Evolutionary conservation across 2,329 filamentous ascomycete genomes (phyloP), one percentile per base, ranked within the genome.

Genomic region (Passalora sequoiae): DNA sequence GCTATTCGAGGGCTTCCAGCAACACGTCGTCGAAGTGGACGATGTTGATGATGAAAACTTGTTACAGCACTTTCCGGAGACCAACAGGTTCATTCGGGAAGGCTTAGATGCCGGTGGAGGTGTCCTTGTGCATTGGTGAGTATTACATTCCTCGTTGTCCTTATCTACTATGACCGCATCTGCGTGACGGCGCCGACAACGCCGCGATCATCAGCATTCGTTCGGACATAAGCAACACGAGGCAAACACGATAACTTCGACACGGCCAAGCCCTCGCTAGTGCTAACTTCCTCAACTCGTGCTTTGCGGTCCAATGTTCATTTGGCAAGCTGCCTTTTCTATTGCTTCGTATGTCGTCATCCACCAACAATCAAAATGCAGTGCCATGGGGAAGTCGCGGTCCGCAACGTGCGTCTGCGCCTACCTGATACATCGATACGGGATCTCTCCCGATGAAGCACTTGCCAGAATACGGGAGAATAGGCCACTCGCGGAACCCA

Each of bases 321-420:
- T n/a, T n/a, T n/a, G n/a, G 1, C 8, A 9, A 15, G 8, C 17
- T 31, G 4, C 15, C 6, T 19, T 33, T 3, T 12, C 13, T 17
- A n/a, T n/a, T n/a, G n/a, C 30, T 1, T 8, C 13, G 9, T 19
- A 33, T 2, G 8, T 19, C 9, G 9, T 21, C 33, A 32, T 22
- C 8, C 29, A 33, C 43, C 43, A 40, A 49, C 28, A 25, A 21
- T 47, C 42, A 47, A 40, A n/a, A 43, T 46, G 36, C 45, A 61
- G 92, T 74, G 91, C 89, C 16, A 95, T 95, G 81, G 92, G 92
- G 40, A 94, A 94, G 69, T 96, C 89, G 24, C 86, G 92, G 46
- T 97, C 91, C 36, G 86, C 91, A 54, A 83, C 88, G 22, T 79
- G 86, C 53, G 77, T 87, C 42, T 77, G 94, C 45, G 91, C 92